Evolutionary conservation across 2,329 filamentous ascomycete species (phyloP), one percentile per base, ranked within the genome.

Genomic region (Herpotrichia juniperi): DNA sequence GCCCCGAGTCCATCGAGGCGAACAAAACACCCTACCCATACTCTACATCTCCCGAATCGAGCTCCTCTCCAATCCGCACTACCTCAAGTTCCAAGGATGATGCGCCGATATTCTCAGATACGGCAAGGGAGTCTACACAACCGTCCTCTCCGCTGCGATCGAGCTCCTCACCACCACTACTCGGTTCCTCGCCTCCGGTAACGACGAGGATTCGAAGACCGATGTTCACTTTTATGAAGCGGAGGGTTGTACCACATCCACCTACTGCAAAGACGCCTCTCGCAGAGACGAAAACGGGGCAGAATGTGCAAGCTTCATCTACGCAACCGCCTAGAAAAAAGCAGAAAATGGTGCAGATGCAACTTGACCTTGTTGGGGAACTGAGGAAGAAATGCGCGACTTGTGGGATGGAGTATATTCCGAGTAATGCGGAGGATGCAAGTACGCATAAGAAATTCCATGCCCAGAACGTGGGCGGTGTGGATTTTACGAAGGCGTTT

Each of bases 401-500:
- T 2, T 89, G 86, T 61, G 83, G 83, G 1, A 89, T 89, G 86
- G 83, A 86, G 47, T 89, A 88, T 59, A 79, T 85, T 28, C 82
- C 84, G 3, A 87, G 85, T 0, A 82, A 82, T 44, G 71, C 76
- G 6, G 84, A 87, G 61, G 86, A 89, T 60, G 75, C 78, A n/a
- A 80, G 79, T 6, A 64, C 88, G 48, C 86, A 89, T 64, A 81
- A 82, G 58, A 85, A 84, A 56, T 88, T 84, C 59, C 86, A 88
- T 66, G 81, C 82, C 30, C 82, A 83, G 73, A 83, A 85, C 59
- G 74, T 80, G 2, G 81, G 82, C 21, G 86, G 86, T 1, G 80
- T 87, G 17, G 83, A 87, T 57, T 75, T 87, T 30, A 81, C 81
- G 16, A 85, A 83, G 66, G 76, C 79, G 16, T 83, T 86, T 59